A percentile compares a stretch with the other conserved stretches of the same genome.
phyloP scores from a whole-genome alignment of 2,329 filamentous ascomycete genomes.

The Trichoderma breve region DNA sequence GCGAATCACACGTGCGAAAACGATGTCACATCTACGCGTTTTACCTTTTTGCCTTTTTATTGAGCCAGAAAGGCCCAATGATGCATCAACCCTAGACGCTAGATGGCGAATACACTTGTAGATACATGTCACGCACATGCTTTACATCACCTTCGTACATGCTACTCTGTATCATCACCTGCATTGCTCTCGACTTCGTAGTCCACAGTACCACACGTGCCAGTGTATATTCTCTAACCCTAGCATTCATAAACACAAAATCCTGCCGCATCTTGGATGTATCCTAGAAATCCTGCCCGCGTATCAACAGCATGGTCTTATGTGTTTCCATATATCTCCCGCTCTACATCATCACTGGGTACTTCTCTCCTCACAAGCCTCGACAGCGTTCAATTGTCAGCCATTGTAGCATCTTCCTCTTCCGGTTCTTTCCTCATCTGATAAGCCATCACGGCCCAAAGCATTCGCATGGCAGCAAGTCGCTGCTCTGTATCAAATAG shows the following conservation, averaged over 20 bases:
- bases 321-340: neutral
- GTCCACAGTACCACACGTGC: neutral
- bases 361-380: neutral
- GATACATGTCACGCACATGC: neutral
- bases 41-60: neutral
- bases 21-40: neutral
- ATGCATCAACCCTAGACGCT: neutral
- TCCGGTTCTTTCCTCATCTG: conserved; percentile 49
- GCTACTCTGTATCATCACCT: neutral
- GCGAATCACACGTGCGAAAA: neutral
- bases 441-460: conserved; percentile 61
- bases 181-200: neutral
- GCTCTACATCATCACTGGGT: neutral
- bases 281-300: neutral
- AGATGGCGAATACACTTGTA: neutral
- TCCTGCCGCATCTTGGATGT: neutral
- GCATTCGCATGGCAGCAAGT: conserved; percentile 53
- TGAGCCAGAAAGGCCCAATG: neutral
- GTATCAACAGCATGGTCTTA: neutral
- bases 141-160: neutral
- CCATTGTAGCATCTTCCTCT: conserved; percentile 31
- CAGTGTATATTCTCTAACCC: neutral
- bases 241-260: neutral
- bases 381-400: conserved; percentile 23
- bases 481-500: conserved; percentile 55